Percentiles rank a stretch among this genome's conserved stretches.
Evolutionary conservation across 148 eudicot genomes (phyloP).

Genomic region (Rhododendron simsii): DNA sequence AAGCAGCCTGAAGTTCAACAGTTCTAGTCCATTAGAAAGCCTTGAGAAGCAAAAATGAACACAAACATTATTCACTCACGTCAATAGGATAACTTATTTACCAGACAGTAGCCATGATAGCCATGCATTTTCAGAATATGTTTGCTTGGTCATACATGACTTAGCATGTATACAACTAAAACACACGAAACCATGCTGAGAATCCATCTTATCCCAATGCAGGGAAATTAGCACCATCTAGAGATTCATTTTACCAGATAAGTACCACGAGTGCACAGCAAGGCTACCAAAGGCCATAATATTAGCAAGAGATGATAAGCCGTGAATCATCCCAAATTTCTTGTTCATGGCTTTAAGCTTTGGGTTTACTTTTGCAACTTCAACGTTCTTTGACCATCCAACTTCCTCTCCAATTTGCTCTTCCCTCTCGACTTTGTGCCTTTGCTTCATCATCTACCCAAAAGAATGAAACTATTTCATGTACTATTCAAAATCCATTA

Average conservation of each 20-base stretch:
- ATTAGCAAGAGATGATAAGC: slow-evolving; percentile 79
- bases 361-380: slow-evolving; percentile 77
- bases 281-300: slow-evolving; percentile 84
- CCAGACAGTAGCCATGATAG: background rate
- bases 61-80: background rate
- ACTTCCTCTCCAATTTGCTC: slow-evolving; percentile 87
- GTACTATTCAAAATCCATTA: background rate
- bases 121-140: background rate
- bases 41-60: background rate
- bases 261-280: slow-evolving; percentile 92
- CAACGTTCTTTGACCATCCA: slow-evolving; percentile 92
- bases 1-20: background rate
- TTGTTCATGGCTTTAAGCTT: slow-evolving; percentile 90
- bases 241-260: slow-evolving; percentile 72
- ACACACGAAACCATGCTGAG: background rate
- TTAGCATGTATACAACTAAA: background rate
- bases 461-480: slow-evolving; percentile 12
- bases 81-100: background rate
- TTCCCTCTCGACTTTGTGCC: slow-evolving; percentile 97
- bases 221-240: slow-evolving; percentile 19
- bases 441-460: slow-evolving; percentile 86
- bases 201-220: background rate
- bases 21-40: background rate
- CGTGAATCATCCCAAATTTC: slow-evolving; percentile 96
- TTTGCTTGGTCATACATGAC: background rate